Percentiles rank a stretch among this genome's conserved stretches.
phyloP scores from a whole-genome alignment of 495 filamentous ascomycete genomes.

The Talaromyces proteolyticus region DNA sequence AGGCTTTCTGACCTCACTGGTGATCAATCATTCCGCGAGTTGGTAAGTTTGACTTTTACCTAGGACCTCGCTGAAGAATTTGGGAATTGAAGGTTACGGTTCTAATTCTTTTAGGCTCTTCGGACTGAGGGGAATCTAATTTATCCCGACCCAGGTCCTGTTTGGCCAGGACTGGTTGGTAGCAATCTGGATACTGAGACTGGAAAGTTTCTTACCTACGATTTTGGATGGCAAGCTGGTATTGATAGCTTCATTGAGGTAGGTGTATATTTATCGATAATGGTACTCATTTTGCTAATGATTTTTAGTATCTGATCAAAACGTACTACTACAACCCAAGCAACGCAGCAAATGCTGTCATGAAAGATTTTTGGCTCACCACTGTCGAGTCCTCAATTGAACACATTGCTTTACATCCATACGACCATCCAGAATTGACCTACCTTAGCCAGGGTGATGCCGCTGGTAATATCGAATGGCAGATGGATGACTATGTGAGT shows the following conservation, averaged over 20 bases:
- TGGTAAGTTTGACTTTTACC: slow-evolving; percentile 13
- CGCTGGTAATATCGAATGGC: slow-evolving; percentile 22
- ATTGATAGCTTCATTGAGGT: slow-evolving; percentile 20
- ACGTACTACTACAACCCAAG: slow-evolving; percentile 63
- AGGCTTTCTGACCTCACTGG: slow-evolving; percentile 17
- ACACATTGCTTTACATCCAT: slow-evolving; percentile 58
- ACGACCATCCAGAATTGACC: slow-evolving; percentile 55
- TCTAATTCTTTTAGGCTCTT: slow-evolving; percentile 9
- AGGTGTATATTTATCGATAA: neutral
- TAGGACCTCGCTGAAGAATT: too few species aligned
- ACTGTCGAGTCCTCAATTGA: slow-evolving; percentile 64
- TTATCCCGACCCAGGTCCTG: slow-evolving; percentile 12
- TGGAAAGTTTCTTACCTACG: slow-evolving; percentile 16
- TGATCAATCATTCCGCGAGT: slow-evolving; percentile 15
- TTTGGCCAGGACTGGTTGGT: slow-evolving; percentile 14
- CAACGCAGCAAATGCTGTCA: slow-evolving; percentile 42
- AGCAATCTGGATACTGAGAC: slow-evolving; percentile 15
- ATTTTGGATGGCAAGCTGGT: slow-evolving; percentile 16
- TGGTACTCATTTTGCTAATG: neutral
- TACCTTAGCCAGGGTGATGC: slow-evolving; percentile 55
- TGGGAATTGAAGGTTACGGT: neutral
- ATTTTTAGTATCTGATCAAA: slow-evolving; percentile 66
- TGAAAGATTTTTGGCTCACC: slow-evolving; percentile 59
- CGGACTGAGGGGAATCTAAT: slow-evolving; percentile 13
- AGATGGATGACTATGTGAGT: slow-evolving; percentile 20